A percentile compares a stretch with the other conserved stretches of the same genome.
These are phyloP conservation scores for Straminergon stramineum DNA, from an alignment of 225 moss, liverwort and hornwort genomes.

Conservation along the genomic window DNA sequence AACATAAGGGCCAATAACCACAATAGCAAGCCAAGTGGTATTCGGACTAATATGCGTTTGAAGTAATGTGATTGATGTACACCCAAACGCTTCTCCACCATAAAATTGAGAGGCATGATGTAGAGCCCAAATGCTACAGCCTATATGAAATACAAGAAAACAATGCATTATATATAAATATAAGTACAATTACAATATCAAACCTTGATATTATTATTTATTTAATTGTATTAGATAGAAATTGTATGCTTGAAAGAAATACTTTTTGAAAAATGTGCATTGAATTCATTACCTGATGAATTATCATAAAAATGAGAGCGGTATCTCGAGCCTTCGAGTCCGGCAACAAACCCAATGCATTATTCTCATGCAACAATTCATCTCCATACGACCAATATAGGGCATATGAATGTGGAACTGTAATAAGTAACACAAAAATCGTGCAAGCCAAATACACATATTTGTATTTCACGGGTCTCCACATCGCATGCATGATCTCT, in stretches of 20 bases:
- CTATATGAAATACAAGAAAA: neutral
- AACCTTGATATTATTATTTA: neutral
- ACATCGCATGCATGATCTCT: constrained; percentile 64
- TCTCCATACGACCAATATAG: constrained; percentile 41
- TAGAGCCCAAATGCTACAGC: constrained; percentile 47
- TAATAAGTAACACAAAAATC: constrained; percentile 22
- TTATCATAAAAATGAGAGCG: constrained; percentile 47
- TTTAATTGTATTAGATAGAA: neutral
- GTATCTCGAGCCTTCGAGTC: constrained; percentile 19
- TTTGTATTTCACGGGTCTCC: constrained; percentile 38
- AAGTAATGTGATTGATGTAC: constrained; percentile 25
- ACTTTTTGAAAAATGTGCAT: neutral
- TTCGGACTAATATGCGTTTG: neutral
- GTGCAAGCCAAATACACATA: constrained; percentile 35
- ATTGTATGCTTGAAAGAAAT: neutral
- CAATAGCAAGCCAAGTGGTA: constrained; percentile 21
- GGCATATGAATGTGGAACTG: constrained; percentile 35
- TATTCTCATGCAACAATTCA: constrained; percentile 6
- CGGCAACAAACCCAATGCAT: constrained; percentile 37
- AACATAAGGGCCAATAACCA: constrained; percentile 51
- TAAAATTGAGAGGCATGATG: constrained; percentile 46
- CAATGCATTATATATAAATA: neutral
- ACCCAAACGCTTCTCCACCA: constrained; percentile 41
- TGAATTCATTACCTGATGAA: constrained; percentile 26
- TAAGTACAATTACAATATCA: neutral